phyloP scores from a whole-genome alignment of 2,329 filamentous ascomycete species.

The Chrysoporthe deuterocubensis region DNA sequence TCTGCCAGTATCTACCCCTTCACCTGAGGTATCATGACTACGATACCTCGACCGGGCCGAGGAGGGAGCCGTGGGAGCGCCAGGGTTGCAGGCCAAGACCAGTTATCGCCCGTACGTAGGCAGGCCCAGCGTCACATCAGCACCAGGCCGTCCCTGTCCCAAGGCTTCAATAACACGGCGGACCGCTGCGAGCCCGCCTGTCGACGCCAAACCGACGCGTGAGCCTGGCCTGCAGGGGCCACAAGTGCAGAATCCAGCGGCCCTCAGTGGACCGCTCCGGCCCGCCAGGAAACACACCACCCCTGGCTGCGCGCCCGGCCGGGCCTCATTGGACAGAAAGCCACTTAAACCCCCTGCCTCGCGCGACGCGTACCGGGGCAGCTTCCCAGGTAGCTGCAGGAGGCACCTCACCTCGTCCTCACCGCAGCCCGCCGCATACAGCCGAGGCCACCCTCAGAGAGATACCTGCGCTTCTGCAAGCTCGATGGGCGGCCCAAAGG shows the following conservation, averaged over 20 bases:
- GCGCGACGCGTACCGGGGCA: slow-evolving; percentile 31
- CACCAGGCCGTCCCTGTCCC: background rate
- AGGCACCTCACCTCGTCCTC: slow-evolving; percentile 28
- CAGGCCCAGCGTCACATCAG: background rate
- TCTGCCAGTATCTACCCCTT: background rate
- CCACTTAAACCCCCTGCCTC: slow-evolving; percentile 35
- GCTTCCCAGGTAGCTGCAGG: slow-evolving; percentile 24
- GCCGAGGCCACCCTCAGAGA: slow-evolving; percentile 5
- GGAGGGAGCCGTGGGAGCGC: background rate
- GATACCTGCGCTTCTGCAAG: slow-evolving; percentile 22
- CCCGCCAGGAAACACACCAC: slow-evolving; percentile 10
- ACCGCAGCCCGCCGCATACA: background rate
- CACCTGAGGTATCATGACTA: background rate
- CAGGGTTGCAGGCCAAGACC: background rate
- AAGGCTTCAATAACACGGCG: slow-evolving; percentile 11
- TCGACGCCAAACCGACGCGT: slow-evolving; percentile 24
- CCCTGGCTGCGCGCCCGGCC: background rate
- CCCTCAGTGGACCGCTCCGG: slow-evolving; percentile 10
- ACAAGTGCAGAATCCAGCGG: background rate
- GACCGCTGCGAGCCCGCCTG: background rate
- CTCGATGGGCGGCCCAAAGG: slow-evolving; percentile 6
- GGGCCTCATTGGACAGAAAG: slow-evolving; percentile 32
- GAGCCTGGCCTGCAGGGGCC: background rate
- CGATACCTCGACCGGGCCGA: background rate
- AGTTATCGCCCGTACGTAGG: no score